Conservation (phyloP, 139 green algal species). For the Chlamydomonas sphaeroides region DNA sequence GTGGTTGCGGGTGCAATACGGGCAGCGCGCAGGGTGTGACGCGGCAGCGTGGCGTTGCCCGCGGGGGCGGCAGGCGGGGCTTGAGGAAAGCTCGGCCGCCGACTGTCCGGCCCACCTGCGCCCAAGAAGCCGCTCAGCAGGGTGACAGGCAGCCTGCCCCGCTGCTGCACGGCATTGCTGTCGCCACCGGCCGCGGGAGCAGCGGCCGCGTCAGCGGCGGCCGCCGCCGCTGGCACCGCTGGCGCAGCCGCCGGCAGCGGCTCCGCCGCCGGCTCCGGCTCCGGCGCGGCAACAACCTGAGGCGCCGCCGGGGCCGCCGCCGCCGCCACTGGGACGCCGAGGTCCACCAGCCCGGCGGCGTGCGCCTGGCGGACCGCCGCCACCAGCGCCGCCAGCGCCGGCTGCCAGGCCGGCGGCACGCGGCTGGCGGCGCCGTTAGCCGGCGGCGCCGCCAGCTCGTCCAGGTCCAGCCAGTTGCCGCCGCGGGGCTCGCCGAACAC, state of each 20-base stretch:
- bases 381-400: neutral
- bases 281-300: too few species aligned
- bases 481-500: conserved; percentile 2
- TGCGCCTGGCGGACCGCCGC: neutral
- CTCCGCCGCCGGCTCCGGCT: neutral
- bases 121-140: conserved; percentile 79
- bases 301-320: neutral
- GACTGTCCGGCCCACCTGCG: too few species aligned
- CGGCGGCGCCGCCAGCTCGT: neutral
- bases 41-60: too few species aligned
- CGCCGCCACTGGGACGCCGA: neutral
- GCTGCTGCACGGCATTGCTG: too few species aligned
- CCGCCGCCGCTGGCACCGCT: neutral
- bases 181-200: too few species aligned
- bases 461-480: conserved; percentile 16
- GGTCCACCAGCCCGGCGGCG: conserved; percentile 8
- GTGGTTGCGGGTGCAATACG: too few species aligned
- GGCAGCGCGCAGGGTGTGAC: too few species aligned
- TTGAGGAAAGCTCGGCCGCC: too few species aligned
- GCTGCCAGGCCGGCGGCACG: neutral
- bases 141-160: conserved; percentile 67
- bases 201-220: neutral
- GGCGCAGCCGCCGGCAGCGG: neutral
- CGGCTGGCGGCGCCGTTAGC: too few species aligned
- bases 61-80: too few species aligned